phyloP scores from a whole-genome alignment of 192 early-diverging fungal species.

The Funneliformis geosporum region DNA sequence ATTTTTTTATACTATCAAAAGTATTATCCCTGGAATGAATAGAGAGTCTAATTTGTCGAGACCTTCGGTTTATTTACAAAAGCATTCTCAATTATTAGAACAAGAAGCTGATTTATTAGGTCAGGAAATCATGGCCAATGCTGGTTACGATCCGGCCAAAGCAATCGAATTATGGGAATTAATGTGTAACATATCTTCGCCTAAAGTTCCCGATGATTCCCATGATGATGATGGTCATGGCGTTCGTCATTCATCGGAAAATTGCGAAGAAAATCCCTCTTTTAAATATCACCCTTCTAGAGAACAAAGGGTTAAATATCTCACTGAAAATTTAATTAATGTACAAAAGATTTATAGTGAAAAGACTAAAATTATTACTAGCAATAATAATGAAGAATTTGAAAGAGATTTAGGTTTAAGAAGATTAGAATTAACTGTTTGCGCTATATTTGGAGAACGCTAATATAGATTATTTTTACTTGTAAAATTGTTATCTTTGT shows the following conservation, averaged over 20 bases:
- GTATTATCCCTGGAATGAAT: slow-evolving; percentile 30
- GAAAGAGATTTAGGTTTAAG: background rate
- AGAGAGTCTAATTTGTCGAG: slow-evolving; percentile 30
- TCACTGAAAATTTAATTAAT: slow-evolving; percentile 21
- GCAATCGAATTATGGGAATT: slow-evolving; percentile 54
- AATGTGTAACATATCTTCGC: slow-evolving; percentile 39
- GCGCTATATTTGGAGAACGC: background rate
- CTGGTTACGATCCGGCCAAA: slow-evolving; percentile 57
- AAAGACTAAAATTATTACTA: background rate
- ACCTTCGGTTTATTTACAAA: slow-evolving; percentile 38
- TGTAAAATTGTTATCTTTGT: too few species aligned
- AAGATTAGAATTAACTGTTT: background rate
- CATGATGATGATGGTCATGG: slow-evolving; percentile 6
- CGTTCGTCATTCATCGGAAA: background rate
- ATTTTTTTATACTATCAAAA: slow-evolving; percentile 23
- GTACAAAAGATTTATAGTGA: slow-evolving; percentile 21
- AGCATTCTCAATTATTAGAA: slow-evolving; percentile 44
- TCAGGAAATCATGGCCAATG: slow-evolving; percentile 52
- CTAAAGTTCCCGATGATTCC: background rate
- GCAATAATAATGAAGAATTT: background rate
- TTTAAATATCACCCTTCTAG: slow-evolving; percentile 11
- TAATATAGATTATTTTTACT: too few species aligned
- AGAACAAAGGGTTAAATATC: slow-evolving; percentile 23
- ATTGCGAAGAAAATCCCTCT: too few species aligned
- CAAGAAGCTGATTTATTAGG: slow-evolving; percentile 54